Conservation (phyloP, 805 yeast genomes). For the Nakazawaea ernobii region DNA sequence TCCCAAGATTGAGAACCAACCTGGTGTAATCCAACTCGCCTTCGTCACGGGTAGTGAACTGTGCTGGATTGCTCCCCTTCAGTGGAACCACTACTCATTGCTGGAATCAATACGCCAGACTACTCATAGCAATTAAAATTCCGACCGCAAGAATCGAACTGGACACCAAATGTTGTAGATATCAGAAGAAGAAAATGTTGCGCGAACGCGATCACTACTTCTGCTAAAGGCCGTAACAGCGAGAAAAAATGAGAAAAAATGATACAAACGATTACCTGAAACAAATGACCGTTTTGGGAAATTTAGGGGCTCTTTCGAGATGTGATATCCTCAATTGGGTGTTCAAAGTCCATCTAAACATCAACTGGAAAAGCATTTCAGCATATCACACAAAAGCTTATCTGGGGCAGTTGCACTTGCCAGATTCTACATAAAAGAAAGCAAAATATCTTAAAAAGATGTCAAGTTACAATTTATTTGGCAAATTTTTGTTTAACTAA, state of each 20-base stretch:
- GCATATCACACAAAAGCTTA: no score
- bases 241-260: neutral
- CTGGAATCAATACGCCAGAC: constrained; percentile 22
- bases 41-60: constrained; percentile 33
- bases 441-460: no score
- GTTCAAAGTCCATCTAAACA: no score
- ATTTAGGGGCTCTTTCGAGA: neutral
- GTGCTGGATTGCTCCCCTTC: constrained; percentile 43
- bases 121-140: constrained; percentile 23
- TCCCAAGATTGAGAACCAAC: constrained; percentile 25
- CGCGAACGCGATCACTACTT: constrained; percentile 14
- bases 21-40: constrained; percentile 33
- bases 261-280: neutral
- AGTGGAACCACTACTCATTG: constrained; percentile 29
- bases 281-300: neutral
- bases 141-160: constrained; percentile 37
- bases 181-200: constrained; percentile 8
- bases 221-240: constrained; percentile 18
- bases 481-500: constrained; percentile 30
- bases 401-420: no score
- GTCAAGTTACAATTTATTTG: neutral
- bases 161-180: constrained; percentile 30
- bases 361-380: no score
- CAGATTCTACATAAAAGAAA: no score
- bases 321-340: no score